A percentile compares a stretch with the other conserved stretches of the same genome.
Conservation (phyloP, 1,284 basidiomycete genomes). For the Leucoagaricus sp. region DNA sequence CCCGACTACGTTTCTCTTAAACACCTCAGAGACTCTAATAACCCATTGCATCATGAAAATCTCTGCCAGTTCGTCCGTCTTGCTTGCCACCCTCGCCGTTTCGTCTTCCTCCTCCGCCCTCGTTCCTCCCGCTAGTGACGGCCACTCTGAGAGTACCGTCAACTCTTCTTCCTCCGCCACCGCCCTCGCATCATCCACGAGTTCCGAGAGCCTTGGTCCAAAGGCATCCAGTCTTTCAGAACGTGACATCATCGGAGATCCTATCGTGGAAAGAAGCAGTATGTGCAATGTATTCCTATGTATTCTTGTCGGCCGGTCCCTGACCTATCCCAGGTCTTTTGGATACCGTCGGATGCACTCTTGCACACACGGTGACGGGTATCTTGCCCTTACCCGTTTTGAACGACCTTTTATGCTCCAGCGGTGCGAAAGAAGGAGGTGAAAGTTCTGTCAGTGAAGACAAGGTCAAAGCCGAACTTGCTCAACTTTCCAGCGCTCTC, state of each 20-base stretch:
- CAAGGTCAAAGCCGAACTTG: neutral
- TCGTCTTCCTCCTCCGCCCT: conserved; percentile 46
- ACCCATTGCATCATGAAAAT: conserved; percentile 38
- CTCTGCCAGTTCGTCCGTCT: conserved; percentile 43
- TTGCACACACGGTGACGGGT: neutral
- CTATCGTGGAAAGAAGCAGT: conserved; percentile 1
- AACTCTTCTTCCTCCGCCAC: conserved; percentile 21
- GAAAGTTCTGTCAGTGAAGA: neutral
- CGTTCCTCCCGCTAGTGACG: conserved; percentile 40
- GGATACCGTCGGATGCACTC: neutral
- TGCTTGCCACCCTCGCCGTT: conserved; percentile 45
- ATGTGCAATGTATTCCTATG: neutral
- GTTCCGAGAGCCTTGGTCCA: neutral
- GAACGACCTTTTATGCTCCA: neutral
- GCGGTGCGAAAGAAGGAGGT: neutral
- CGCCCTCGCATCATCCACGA: neutral
- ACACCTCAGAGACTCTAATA: too few relatives aligned
- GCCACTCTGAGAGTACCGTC: conserved; percentile 25
- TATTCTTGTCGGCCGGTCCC: neutral
- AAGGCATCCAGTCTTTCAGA: neutral
- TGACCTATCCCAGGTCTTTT: neutral
- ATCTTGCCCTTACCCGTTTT: neutral
- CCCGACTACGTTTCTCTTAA: too few relatives aligned
- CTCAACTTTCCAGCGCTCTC: neutral
- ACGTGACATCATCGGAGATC: neutral